These are phyloP conservation scores for Whalleya microplaca DNA, from an alignment of 2,329 filamentous ascomycete genomes.

Conservation along the genomic window DNA sequence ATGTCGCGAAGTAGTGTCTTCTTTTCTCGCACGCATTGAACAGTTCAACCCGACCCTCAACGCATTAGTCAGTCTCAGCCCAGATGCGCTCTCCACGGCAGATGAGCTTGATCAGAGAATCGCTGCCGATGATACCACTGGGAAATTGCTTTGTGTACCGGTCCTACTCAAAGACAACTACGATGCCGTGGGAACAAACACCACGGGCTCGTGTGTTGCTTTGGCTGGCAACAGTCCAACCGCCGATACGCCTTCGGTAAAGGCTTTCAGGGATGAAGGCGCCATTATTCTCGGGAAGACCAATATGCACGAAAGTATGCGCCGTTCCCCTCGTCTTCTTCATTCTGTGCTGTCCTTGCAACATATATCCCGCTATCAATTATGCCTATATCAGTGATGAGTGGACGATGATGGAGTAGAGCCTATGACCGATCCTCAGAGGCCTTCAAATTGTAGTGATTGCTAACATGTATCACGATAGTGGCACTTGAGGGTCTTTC, in stretches of 20 bases:
- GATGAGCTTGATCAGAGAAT: constrained; percentile 52
- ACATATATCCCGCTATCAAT: background rate
- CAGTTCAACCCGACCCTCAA: constrained; percentile 60
- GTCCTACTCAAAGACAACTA: constrained; percentile 68
- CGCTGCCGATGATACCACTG: constrained; percentile 51
- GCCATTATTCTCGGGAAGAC: constrained; percentile 63
- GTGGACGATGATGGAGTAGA: no score
- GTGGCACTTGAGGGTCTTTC: constrained; percentile 65
- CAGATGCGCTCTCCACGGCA: constrained; percentile 46
- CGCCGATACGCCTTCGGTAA: constrained; percentile 53
- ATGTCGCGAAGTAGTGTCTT: constrained; percentile 57
- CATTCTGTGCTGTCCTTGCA: background rate
- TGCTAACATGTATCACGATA: constrained; percentile 9
- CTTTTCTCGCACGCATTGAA: constrained; percentile 61
- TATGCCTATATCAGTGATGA: no score
- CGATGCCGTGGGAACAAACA: constrained; percentile 57
- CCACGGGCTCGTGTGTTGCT: constrained; percentile 58
- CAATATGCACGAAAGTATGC: constrained; percentile 59
- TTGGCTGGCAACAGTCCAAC: constrained; percentile 51
- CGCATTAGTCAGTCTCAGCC: constrained; percentile 58
- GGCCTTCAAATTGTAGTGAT: background rate
- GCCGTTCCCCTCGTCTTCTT: no score
- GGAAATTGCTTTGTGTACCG: constrained; percentile 62
- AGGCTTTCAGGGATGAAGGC: constrained; percentile 52
- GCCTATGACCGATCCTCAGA: background rate